Conservation (phyloP, 2,329 filamentous ascomycete species). For the Cladophialophora yegresii region DNA sequence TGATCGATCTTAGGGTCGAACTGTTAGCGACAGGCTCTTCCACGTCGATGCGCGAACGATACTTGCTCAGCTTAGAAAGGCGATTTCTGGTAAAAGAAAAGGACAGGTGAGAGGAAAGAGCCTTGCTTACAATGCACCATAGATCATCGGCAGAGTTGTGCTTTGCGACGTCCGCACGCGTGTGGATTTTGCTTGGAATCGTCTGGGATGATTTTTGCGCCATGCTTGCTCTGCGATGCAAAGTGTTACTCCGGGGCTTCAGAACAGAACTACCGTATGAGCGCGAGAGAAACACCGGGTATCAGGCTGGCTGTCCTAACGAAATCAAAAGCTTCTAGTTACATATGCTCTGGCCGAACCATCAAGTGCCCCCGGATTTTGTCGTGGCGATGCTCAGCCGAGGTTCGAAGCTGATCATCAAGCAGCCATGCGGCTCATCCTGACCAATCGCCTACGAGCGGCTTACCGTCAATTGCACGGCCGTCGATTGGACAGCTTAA, state of each 20-base stretch:
- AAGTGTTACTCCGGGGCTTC: background rate
- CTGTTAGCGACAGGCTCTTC: background rate
- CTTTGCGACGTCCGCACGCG: conserved; percentile 46
- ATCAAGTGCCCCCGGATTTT: background rate
- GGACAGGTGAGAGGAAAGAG: background rate
- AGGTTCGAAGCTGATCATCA: background rate
- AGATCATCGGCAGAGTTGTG: conserved; percentile 54
- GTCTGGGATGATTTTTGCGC: conserved; percentile 27
- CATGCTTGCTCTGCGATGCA: conserved; percentile 2
- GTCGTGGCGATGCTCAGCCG: background rate
- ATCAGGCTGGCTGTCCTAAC: background rate
- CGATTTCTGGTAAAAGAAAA: background rate
- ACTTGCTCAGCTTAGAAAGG: background rate
- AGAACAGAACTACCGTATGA: background rate
- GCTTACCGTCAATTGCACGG: background rate
- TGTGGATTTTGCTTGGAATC: conserved; percentile 22
- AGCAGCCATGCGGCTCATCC: background rate
- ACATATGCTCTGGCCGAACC: background rate
- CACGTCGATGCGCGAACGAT: background rate
- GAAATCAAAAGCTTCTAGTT: background rate
- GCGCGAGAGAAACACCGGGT: background rate
- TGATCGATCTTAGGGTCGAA: conserved; percentile 49
- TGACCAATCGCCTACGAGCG: background rate
- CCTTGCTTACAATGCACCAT: conserved; percentile 50
- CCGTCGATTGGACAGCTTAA: background rate